Percentiles rank a stretch among this genome's conserved stretches.
Evolutionary conservation across 768 basidiomycete species (phyloP).

Genomic region (Russula virescens): DNA sequence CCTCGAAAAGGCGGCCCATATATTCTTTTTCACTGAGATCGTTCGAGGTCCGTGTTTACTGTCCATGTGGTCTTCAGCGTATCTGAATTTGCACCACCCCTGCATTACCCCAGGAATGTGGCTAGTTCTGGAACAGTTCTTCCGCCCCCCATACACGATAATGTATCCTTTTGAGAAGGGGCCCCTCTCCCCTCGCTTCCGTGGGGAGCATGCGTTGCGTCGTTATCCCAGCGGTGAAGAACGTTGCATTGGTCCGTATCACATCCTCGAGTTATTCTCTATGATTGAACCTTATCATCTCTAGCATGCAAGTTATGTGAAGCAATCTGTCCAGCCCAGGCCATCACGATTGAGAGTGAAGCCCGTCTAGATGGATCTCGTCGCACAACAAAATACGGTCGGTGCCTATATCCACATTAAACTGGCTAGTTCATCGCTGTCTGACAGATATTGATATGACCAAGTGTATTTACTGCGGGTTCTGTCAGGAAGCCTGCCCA

Average conservation of each 20-base stretch:
- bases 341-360: conserved; percentile 99
- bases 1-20: conserved; percentile 89
- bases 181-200: conserved; percentile 93
- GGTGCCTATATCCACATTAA: conserved; percentile 23
- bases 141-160: conserved; percentile 96
- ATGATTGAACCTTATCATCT: background rate
- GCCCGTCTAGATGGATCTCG: conserved; percentile 92
- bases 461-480: conserved; percentile 99
- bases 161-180: conserved; percentile 99
- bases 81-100: conserved; percentile 3
- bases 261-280: background rate
- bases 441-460: conserved; percentile 95
- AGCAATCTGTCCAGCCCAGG: conserved; percentile 98
- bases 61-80: conserved; percentile 18
- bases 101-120: conserved; percentile 76
- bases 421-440: background rate
- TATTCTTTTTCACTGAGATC: conserved; percentile 99
- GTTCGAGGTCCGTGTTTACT: conserved; percentile 65
- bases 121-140: conserved; percentile 89
- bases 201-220: conserved; percentile 95
- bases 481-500: conserved; percentile 99
- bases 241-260: conserved; percentile 85
- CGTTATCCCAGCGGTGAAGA: conserved; percentile 98
- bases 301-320: conserved; percentile 98
- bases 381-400: conserved; percentile 96